These are phyloP conservation scores for Sphaerostilbella broomeana DNA, from an alignment of 2,329 filamentous ascomycete genomes.

Conservation along the genomic window DNA sequence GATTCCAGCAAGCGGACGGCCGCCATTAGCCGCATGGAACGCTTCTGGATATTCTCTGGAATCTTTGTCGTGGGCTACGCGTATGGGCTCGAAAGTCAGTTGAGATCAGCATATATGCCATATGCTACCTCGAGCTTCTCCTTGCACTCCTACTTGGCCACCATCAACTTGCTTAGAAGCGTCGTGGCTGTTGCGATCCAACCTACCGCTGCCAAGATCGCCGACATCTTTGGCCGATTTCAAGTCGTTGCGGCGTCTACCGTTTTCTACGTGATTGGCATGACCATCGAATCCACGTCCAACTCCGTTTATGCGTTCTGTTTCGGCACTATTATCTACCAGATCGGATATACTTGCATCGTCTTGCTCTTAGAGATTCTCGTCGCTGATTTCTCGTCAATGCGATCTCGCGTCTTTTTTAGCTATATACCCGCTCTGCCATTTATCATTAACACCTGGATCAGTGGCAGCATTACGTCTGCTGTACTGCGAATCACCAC, in stretches of 20 bases:
- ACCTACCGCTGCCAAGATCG: constrained; percentile 54
- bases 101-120: constrained; percentile 48
- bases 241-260: constrained; percentile 51
- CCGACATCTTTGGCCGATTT: constrained; percentile 56
- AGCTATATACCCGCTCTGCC: constrained; percentile 55
- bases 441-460: constrained; percentile 58
- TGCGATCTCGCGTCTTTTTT: constrained; percentile 53
- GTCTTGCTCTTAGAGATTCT: constrained; percentile 55
- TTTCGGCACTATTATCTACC: constrained; percentile 49
- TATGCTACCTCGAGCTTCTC: constrained; percentile 46
- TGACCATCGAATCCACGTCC: constrained; percentile 47
- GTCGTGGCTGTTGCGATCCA: constrained; percentile 54
- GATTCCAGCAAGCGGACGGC: constrained; percentile 12
- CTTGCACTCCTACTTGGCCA: constrained; percentile 50
- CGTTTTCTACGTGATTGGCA: constrained; percentile 48
- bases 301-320: constrained; percentile 43
- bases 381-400: constrained; percentile 54
- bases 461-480: constrained; percentile 50
- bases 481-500: constrained; percentile 43
- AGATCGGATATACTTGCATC: constrained; percentile 52
- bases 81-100: constrained; percentile 50
- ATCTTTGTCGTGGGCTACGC: constrained; percentile 56
- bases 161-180: constrained; percentile 50
- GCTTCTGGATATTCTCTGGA: constrained; percentile 45
- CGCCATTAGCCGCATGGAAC: constrained; percentile 46